Base-by-base conservation (phyloP, 495 filamentous ascomycete genomes). In the Neurospora sp. region DNA sequence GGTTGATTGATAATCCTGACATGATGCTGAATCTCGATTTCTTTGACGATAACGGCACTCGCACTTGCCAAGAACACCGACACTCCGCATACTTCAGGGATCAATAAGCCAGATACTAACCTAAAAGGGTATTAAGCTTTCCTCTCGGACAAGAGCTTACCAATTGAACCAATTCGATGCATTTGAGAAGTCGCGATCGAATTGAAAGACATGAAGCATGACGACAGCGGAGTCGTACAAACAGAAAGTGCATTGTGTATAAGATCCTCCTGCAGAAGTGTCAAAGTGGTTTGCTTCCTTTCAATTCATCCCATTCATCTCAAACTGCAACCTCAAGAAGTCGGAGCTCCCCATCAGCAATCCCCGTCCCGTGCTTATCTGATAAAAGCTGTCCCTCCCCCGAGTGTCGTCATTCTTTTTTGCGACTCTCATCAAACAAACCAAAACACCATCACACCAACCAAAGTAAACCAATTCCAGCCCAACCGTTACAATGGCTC, bases 401-500 rank as follows among this genome's bases (percentile, higher is more conserved):
- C 54, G 14, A 66, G 14, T 66, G 54, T 66, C 54, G 27, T 66
- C 54, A 66, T 66, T 18, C 27, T 5, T 35, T 66, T 66, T 66
- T 8, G 54, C 27, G 14, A 31, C 23, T 31, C 12, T 2, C 23
- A 62, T 27, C 54, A 35, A 62, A 62, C 46, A 20, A 62, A 62
- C 54, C 27, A 18, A 66, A 31, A 35, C 7, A 4, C 23, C 54
- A 16, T 62, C 54, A 37, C 4, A 66, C 14, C 27, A 35, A 9
- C 27, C 54, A 16, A 12, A 48, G 5, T 12, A 6, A 23, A 12
- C 1, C 46, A 54, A 54, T 16, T 62, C 11, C 12, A 7, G 8
- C 11, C 23, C 54, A 62, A 7, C 54, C 14, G 7, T 37, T 9
- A 35, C 27, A 66, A 78, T 78, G 77, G 69, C 79, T 7, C 23